Conservation (phyloP, 805 yeast genomes). For the Metschnikowia proteae region DNA sequence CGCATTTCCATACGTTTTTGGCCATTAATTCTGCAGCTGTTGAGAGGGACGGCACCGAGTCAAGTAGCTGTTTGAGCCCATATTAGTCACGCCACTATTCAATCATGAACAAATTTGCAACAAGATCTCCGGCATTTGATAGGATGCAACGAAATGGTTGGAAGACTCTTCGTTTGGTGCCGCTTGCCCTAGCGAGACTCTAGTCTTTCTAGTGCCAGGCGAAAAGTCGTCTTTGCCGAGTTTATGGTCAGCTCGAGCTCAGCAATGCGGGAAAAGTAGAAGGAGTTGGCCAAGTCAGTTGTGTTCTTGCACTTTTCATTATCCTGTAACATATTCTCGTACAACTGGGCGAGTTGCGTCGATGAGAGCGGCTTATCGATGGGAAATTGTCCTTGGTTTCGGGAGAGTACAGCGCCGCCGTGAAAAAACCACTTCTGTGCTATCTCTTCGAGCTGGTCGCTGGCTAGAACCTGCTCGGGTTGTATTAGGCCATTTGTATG, state of each 20-base stretch:
- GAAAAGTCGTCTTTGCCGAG: conserved; percentile 18
- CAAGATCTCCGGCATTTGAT: too few species aligned
- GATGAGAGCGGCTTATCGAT: conserved; percentile 17
- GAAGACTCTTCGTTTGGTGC: too few species aligned
- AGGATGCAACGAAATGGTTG: too few species aligned
- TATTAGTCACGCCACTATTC: too few species aligned
- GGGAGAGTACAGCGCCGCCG: conserved; percentile 23
- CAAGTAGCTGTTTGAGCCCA: too few species aligned
- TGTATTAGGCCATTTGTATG: conserved; percentile 31
- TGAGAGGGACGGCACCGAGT: too few species aligned
- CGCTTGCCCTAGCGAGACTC: neutral
- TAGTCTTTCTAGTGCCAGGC: neutral
- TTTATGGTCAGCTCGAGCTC: conserved; percentile 30
- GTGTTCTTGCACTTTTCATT: conserved; percentile 28
- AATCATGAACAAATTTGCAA: too few species aligned
- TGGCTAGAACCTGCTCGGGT: conserved; percentile 17
- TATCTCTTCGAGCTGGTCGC: conserved; percentile 23
- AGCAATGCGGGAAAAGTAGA: conserved; percentile 29
- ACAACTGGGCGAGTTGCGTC: conserved; percentile 22
- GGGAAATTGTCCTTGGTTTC: conserved; percentile 16
- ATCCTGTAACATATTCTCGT: conserved; percentile 25
- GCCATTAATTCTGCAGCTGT: too few species aligned
- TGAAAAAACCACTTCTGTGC: conserved; percentile 30
- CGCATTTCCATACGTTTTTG: too few species aligned
- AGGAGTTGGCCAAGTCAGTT: conserved; percentile 37